phyloP scores from a whole-genome alignment of 768 basidiomycete species.

The Russula brevipes region DNA sequence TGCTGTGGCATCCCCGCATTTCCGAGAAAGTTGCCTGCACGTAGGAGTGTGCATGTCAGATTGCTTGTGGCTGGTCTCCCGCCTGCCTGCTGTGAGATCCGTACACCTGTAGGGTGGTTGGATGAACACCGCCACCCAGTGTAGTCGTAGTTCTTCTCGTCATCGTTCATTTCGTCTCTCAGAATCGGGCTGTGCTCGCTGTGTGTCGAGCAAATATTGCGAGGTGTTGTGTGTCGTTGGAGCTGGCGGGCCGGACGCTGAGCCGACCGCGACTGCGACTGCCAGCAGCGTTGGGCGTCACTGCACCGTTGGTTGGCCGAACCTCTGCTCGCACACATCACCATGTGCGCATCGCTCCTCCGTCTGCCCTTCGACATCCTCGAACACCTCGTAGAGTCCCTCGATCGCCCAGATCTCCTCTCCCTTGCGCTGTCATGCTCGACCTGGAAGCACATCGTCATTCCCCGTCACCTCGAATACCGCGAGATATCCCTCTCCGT shows the following conservation, averaged over 20 bases:
- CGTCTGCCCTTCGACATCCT: constrained; percentile 16
- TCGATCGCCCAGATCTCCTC: constrained; percentile 15
- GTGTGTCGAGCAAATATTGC: no score
- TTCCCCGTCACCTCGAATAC: constrained; percentile 21
- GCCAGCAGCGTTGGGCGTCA: no score
- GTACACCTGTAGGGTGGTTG: background rate
- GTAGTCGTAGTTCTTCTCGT: no score
- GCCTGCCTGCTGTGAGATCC: background rate
- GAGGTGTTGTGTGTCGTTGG: no score
- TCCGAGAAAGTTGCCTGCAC: no score
- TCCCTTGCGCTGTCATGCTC: constrained; percentile 18
- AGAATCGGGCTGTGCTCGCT: no score
- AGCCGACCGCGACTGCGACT: no score
- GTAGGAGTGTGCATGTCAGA: no score
- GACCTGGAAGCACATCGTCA: constrained; percentile 18
- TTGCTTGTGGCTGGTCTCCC: background rate
- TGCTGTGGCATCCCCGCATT: no score
- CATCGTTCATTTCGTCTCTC: no score
- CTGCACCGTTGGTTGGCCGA: background rate
- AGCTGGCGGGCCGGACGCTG: no score
- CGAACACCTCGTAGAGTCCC: constrained; percentile 8
- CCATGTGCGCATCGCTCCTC: constrained; percentile 2
- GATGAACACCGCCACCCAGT: no score
- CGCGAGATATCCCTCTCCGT: constrained; percentile 16
- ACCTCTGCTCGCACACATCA: background rate